Base-by-base conservation (phyloP, 805 yeast species). In the Yarrowia sp. region DNA sequence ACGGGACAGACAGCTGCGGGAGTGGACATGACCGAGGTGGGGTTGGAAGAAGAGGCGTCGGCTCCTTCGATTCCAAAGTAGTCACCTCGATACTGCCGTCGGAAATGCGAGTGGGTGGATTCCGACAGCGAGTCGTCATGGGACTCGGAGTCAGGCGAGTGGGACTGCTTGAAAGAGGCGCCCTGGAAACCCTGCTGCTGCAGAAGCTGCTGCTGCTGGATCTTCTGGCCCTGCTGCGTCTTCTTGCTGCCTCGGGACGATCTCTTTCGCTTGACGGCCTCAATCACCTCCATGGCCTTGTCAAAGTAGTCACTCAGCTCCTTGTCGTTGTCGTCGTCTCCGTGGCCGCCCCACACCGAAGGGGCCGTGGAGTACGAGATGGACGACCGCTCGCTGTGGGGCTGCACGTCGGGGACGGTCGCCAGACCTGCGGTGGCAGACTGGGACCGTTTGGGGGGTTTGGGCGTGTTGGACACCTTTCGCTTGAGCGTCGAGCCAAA, bases 281-380 rank as follows among this genome's bases (percentile, higher is more conserved):
- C 67, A 30, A 64, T 49, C 17, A 64, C 67, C 49, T 50, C 60
- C 67, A 64, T 64, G 34, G 67, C 67, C 58, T 52, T 49, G 50
- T 64, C 67, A 30, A 64, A 64, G 43, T 64, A 64, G 60, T 64
- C 67, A 34, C 60, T 50, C 20, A 64, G 39, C 60, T 64, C 67
- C 47, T 64, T 49, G 34, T 64, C 67, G 49, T 64, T 43, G 19
- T 64, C 67, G 60, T 64, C 67, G 34, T 64, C 67, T 15, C 60
- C 67, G 17, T 36, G 19, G 20, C 53, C 46, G 19, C 66, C 64
- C 64, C 64, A 58, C 5, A 43, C 64, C 0, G 64, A 58, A 1
- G 64, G 49, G 2, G 64, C 49, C 2, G 64, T 58, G 6, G 64
- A 42, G 39, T 40, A 56, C 2, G 63, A 39, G 13, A 55, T 24